These are phyloP conservation scores for Zymoseptoria crescenta DNA, from an alignment of 2,329 filamentous ascomycete genomes.

Conservation along the genomic window DNA sequence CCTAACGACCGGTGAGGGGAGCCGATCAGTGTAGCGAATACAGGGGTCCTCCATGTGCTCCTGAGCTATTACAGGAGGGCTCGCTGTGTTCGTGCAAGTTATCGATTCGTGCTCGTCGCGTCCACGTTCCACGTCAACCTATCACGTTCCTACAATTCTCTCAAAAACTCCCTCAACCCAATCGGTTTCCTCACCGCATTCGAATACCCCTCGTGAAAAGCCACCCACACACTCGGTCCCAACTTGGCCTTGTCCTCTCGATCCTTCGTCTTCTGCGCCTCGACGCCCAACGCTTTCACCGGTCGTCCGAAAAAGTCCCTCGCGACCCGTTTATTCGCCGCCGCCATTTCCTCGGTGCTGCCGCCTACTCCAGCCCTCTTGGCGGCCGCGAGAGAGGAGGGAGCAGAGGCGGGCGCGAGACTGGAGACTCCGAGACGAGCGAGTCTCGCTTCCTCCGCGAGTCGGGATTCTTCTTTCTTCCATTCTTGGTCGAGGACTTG, in stretches of 20 bases:
- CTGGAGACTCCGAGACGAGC: conserved; percentile 52
- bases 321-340: conserved; percentile 43
- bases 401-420: conserved; percentile 9
- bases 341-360: conserved; percentile 21
- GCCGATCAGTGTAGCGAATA: too few relatives aligned
- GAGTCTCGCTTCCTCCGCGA: conserved; percentile 59
- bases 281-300: conserved; percentile 43
- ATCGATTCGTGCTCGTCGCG: too few relatives aligned
- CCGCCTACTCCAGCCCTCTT: conserved; percentile 4
- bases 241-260: conserved; percentile 33
- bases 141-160: conserved; percentile 39
- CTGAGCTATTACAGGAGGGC: too few relatives aligned
- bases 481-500: conserved; percentile 92
- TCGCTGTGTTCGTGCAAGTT: too few relatives aligned
- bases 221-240: conserved; percentile 70
- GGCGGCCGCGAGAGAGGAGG: conserved; percentile 3
- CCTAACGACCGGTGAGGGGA: too few relatives aligned
- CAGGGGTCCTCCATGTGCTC: too few relatives aligned
- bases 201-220: conserved; percentile 80
- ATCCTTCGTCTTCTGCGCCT: conserved; percentile 34
- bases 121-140: neutral
- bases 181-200: conserved; percentile 89
- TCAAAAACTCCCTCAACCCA: conserved; percentile 69
- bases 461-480: conserved; percentile 59
- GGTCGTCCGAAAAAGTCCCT: conserved; percentile 81